Percentiles rank a stretch among this genome's conserved stretches.
Conservation (phyloP, 805 yeast genomes). For the Priceomyces medius region DNA sequence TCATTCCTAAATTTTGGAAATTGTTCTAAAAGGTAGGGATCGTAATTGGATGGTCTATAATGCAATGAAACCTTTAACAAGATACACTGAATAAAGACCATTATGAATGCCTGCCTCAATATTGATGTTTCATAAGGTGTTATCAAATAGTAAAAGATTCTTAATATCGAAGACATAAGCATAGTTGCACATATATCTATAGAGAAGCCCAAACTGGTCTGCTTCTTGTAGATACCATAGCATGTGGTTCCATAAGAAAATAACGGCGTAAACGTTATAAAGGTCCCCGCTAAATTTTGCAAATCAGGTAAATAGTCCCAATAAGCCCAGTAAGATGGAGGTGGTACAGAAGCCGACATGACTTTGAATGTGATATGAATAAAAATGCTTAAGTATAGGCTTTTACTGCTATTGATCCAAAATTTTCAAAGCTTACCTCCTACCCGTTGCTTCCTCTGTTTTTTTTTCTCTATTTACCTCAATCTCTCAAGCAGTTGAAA, state of each 20-base stretch:
- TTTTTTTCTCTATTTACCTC: too few species aligned
- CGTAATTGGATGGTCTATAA: conserved; percentile 46
- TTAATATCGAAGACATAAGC: conserved; percentile 70
- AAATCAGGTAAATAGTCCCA: conserved; percentile 11
- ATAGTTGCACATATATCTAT: conserved; percentile 92
- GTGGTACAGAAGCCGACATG: conserved; percentile 2
- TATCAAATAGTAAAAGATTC: conserved; percentile 75
- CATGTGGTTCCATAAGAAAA: conserved; percentile 87
- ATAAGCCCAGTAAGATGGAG: conserved; percentile 7
- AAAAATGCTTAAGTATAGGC: too few species aligned
- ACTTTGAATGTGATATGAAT: too few species aligned
- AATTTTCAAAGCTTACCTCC: too few species aligned
- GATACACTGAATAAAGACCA: conserved; percentile 75
- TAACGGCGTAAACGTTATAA: conserved; percentile 79
- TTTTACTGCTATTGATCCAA: too few species aligned
- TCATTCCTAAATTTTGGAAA: conserved; percentile 30
- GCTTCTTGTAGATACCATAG: conserved; percentile 57
- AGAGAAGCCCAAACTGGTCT: conserved; percentile 77
- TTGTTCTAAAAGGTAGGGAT: conserved; percentile 31
- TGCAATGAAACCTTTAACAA: conserved; percentile 62
- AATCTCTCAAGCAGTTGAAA: not conserved
- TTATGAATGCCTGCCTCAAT: conserved; percentile 75
- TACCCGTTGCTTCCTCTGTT: too few species aligned
- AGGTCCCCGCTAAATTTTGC: conserved; percentile 57
- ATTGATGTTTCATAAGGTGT: conserved; percentile 80